Conservation (phyloP, 345 rosid species). For the Cardamine resedifolia region DNA sequence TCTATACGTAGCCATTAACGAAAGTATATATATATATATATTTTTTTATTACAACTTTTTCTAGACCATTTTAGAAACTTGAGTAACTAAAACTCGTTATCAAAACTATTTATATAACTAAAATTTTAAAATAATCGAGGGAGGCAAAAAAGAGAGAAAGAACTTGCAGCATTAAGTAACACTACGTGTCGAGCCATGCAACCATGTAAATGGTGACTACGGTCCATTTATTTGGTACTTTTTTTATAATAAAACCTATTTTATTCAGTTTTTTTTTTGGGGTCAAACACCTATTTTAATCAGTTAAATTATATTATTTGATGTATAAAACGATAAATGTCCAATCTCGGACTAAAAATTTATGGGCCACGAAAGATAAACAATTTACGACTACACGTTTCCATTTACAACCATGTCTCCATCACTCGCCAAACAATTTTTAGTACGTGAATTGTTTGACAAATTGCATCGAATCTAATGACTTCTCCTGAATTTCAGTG, state of each 20-base stretch:
- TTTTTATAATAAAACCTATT: constrained; percentile 22
- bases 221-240: constrained; percentile 29
- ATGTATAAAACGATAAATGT: constrained; percentile 19
- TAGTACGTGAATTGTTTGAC: constrained; percentile 2
- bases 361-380: constrained; percentile 18
- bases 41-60: constrained; percentile 1
- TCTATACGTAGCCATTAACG: constrained; percentile 29
- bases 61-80: constrained; percentile 40
- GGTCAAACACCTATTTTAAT: background rate
- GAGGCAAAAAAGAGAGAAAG: background rate
- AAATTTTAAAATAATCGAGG: constrained; percentile 6
- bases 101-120: background rate
- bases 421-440: constrained; percentile 18
- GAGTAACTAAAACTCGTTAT: constrained; percentile 27
- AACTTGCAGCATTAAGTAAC: constrained; percentile 19
- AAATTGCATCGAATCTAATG: constrained; percentile 11
- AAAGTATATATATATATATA: background rate
- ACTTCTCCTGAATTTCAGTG: background rate
- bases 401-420: constrained; percentile 21
- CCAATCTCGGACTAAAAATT: background rate
- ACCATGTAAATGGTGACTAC: constrained; percentile 31
- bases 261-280: no score
- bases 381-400: constrained; percentile 28
- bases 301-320: background rate
- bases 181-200: constrained; percentile 32